Evolutionary conservation across 2,329 filamentous ascomycete genomes (phyloP).

Genomic region (Fusarium equiseti): DNA sequence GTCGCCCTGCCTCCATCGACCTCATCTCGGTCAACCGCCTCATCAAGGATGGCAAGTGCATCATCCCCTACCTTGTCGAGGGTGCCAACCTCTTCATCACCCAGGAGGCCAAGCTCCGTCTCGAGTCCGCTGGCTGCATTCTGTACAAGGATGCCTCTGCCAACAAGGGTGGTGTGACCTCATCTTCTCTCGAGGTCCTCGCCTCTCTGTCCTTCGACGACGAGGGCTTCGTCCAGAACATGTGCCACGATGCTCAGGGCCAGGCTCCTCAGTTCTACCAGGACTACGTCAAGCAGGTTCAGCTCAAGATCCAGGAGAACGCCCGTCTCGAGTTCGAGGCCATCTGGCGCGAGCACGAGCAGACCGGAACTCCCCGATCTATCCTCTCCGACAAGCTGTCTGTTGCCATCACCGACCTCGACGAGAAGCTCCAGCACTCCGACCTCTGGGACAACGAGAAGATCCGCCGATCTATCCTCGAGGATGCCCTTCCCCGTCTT

Average conservation of each 20-base stretch:
- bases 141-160: constrained; percentile 98
- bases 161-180: constrained; percentile 98
- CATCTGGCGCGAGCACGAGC: constrained; percentile 93
- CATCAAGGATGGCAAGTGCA: constrained; percentile 88
- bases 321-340: constrained; percentile 96
- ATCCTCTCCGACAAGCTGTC: constrained; percentile 93
- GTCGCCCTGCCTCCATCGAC: constrained; percentile 96
- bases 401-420: constrained; percentile 92
- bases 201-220: constrained; percentile 96
- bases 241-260: constrained; percentile 84
- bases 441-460: constrained; percentile 88
- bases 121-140: constrained; percentile 95
- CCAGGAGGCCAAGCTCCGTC: constrained; percentile 93
- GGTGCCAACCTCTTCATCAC: constrained; percentile 99
- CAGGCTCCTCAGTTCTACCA: constrained; percentile 91
- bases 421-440: constrained; percentile 94
- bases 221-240: constrained; percentile 86
- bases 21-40: constrained; percentile 87
- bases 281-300: constrained; percentile 90
- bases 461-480: constrained; percentile 81
- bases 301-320: constrained; percentile 90
- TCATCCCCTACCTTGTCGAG: constrained; percentile 95
- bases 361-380: constrained; percentile 82
- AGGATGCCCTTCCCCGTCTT: constrained; percentile 86
- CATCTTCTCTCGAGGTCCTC: constrained; percentile 94